Conservation (phyloP, 139 green algal species). For the Nannochloris sp. region DNA sequence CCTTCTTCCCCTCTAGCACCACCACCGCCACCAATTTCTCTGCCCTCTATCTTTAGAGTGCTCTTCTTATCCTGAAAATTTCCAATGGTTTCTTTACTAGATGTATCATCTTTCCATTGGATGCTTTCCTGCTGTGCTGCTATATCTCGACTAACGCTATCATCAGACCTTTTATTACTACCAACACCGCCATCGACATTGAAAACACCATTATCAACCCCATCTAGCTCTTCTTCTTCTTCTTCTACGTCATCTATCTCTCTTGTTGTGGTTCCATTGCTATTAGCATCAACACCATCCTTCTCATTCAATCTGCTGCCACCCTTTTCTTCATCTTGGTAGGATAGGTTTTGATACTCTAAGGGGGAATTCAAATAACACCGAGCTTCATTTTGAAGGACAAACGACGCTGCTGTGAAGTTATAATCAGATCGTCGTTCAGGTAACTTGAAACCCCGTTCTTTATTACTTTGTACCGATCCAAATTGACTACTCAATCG, state of each 20-base stretch:
- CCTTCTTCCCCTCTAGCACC: too few relatives aligned
- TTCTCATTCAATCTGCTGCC: neutral
- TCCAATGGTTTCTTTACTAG: too few relatives aligned
- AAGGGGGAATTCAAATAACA: slow-evolving; percentile 40
- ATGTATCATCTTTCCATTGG: neutral
- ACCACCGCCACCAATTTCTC: too few relatives aligned
- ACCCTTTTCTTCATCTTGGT: neutral
- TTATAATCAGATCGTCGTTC: slow-evolving; percentile 42
- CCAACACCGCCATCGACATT: neutral
- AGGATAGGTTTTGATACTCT: slow-evolving; percentile 16
- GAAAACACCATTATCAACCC: neutral
- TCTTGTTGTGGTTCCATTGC: neutral
- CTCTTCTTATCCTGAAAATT: too few relatives aligned
- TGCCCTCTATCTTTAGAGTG: too few relatives aligned
- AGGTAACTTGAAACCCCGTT: slow-evolving; percentile 13
- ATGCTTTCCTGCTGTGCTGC: neutral
- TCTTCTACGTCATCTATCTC: neutral
- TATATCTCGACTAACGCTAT: neutral
- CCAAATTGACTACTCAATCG: slow-evolving; percentile 15
- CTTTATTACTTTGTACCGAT: neutral
- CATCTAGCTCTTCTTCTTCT: slow-evolving; percentile 3
- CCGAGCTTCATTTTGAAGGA: slow-evolving; percentile 37
- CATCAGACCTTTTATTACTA: neutral
- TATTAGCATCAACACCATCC: neutral
- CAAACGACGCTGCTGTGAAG: slow-evolving; percentile 45